Conservation (phyloP, 352 stramenopile species). For the Phytophthora boehmeriae region DNA sequence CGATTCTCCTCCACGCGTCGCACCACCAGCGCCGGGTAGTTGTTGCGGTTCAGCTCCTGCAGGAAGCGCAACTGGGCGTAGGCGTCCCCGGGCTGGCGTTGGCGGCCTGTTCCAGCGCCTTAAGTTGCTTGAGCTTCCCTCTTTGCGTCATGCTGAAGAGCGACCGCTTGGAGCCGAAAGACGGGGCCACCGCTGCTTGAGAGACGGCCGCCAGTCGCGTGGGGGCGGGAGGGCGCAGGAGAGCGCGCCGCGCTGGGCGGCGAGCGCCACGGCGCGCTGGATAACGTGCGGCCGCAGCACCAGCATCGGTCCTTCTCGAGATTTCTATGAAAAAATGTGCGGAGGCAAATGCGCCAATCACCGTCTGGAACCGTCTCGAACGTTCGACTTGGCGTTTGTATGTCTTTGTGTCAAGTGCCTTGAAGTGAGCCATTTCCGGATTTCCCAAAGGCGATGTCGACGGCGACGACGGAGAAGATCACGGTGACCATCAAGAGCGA, state of each 20-base stretch:
- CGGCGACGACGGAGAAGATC: slow-evolving; percentile 46
- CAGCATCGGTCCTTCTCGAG: background rate
- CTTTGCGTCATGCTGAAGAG: slow-evolving; percentile 85
- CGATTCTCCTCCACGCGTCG: slow-evolving; percentile 85
- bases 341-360: no score
- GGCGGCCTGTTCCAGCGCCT: slow-evolving; percentile 82
- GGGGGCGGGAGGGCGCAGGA: background rate
- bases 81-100: slow-evolving; percentile 75
- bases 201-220: slow-evolving; percentile 1
- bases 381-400: background rate
- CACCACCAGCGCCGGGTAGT: slow-evolving; percentile 84
- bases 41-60: slow-evolving; percentile 87
- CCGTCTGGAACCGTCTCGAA: no score
- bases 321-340: no score
- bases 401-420: background rate
- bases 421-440: background rate
- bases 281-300: background rate
- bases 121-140: slow-evolving; percentile 81
- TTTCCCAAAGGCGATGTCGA: background rate
- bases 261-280: background rate
- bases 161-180: slow-evolving; percentile 48
- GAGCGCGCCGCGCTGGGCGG: background rate
- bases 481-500: slow-evolving; percentile 88
- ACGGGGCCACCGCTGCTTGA: background rate
- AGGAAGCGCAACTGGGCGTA: slow-evolving; percentile 83